Evolutionary conservation across 768 basidiomycete species (phyloP).

Genomic region (Strobilomyces echinocephalus): DNA sequence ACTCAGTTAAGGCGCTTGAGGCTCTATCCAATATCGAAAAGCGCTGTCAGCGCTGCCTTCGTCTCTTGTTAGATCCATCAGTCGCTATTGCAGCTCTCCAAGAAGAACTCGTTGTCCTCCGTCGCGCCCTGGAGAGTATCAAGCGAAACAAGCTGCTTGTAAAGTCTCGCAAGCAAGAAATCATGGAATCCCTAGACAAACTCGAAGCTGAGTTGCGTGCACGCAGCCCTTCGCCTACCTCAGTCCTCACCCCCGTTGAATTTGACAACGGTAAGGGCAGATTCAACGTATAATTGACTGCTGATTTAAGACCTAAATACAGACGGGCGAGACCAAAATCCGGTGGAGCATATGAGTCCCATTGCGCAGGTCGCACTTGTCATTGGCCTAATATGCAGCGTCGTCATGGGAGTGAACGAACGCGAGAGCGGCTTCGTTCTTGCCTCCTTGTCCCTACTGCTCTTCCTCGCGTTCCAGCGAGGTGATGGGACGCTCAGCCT

Average conservation of each 20-base stretch:
- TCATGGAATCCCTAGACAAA: too few relatives aligned
- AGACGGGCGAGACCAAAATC: not conserved
- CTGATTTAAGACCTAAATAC: too few relatives aligned
- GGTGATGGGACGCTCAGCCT: not conserved
- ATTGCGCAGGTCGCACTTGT: not conserved
- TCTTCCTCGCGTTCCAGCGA: not conserved
- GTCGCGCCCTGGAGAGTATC: not conserved
- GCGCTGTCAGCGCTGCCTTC: not conserved
- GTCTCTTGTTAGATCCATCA: not conserved
- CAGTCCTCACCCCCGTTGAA: not conserved
- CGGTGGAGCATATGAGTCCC: not conserved
- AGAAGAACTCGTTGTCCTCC: not conserved
- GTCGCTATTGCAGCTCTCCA: not conserved
- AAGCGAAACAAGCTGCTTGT: not conserved
- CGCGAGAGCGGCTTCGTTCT: not conserved
- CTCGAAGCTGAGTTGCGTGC: too few relatives aligned
- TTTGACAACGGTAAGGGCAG: not conserved
- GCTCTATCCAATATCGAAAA: not conserved
- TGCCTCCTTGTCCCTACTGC: not conserved
- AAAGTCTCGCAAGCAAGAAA: not conserved
- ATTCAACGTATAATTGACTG: too few relatives aligned
- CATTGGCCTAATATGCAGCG: not conserved
- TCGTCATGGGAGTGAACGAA: not conserved
- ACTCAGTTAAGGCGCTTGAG: not conserved
- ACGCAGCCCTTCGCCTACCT: too few relatives aligned